Evolutionary conservation across 176 grass and related monocot species (phyloP).

Genomic region (Eleusine coracana): DNA sequence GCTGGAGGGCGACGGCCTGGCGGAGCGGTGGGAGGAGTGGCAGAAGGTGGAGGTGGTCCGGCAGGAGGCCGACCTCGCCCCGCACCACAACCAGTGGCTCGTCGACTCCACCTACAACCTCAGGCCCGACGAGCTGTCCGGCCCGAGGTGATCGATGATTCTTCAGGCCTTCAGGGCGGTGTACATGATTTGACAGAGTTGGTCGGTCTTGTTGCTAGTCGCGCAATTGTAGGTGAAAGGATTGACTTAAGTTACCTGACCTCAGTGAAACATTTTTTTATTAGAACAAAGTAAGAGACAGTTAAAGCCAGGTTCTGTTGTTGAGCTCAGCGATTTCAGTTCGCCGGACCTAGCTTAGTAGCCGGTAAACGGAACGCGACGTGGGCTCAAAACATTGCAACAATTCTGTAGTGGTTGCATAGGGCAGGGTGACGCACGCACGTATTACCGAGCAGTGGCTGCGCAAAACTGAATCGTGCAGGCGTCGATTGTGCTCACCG

Average conservation of each 20-base stretch:
- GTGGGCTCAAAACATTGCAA: not conserved
- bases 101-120: conserved; percentile 66
- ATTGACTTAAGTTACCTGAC: conserved; percentile 3
- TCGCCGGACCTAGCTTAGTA: not conserved
- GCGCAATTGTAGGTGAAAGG: not conserved
- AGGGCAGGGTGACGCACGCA: not conserved
- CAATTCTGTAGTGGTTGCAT: not conserved
- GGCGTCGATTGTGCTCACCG: not conserved
- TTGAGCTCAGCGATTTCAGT: not conserved
- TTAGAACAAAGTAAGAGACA: not conserved
- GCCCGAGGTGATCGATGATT: conserved; percentile 52
- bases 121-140: conserved; percentile 56
- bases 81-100: conserved; percentile 51
- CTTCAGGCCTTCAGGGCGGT: conserved; percentile 11
- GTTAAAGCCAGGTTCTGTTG: not conserved
- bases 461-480: not conserved
- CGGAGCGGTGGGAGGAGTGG: conserved; percentile 81
- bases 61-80: conserved; percentile 55
- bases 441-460: not conserved
- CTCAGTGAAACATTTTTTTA: not conserved
- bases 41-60: conserved; percentile 80
- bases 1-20: conserved; percentile 79
- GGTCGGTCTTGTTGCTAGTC: conserved; percentile 16
- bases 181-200: conserved; percentile 28
- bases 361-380: not conserved